phyloP scores from a whole-genome alignment of 305 asterid genomes.

The Rubia occidens region DNA sequence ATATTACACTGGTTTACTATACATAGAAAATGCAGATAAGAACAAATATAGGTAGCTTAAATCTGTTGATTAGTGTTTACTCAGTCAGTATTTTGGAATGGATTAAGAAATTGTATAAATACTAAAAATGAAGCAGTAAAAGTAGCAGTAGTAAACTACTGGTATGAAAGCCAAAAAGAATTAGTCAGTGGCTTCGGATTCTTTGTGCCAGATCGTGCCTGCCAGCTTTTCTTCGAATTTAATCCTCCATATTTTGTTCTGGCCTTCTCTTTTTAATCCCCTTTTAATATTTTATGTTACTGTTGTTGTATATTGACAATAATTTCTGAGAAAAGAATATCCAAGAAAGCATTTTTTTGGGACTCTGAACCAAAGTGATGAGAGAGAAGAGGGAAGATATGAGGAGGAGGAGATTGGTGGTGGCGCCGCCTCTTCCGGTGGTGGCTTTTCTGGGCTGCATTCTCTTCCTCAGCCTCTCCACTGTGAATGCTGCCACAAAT shows the following conservation, averaged over 20 bases:
- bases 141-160: not conserved
- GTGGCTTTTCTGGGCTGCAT: conserved; percentile 51
- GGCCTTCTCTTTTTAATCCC: not conserved
- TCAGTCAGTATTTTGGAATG: not conserved
- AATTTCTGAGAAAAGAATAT: conserved; percentile 7
- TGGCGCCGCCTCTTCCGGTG: conserved; percentile 16
- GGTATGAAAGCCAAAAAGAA: conserved; percentile 9
- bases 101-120: not conserved
- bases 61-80: not conserved
- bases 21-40: not conserved
- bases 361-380: conserved; percentile 14
- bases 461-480: conserved; percentile 29
- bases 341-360: conserved; percentile 27
- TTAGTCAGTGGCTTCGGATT: conserved; percentile 72
- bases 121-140: not conserved
- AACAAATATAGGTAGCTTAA: not conserved
- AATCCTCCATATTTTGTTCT: not conserved
- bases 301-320: not conserved
- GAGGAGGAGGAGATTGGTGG: conserved; percentile 23
- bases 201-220: conserved; percentile 71
- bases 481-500: conserved; percentile 69
- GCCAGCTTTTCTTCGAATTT: conserved; percentile 56
- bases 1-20: not conserved
- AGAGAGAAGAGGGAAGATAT: conserved; percentile 27
- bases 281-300: not conserved